Percentiles rank a stretch among this genome's conserved stretches.
Evolutionary conservation across 2,329 filamentous ascomycete species (phyloP).

Genomic region (Scleromitrula shiraiana): DNA sequence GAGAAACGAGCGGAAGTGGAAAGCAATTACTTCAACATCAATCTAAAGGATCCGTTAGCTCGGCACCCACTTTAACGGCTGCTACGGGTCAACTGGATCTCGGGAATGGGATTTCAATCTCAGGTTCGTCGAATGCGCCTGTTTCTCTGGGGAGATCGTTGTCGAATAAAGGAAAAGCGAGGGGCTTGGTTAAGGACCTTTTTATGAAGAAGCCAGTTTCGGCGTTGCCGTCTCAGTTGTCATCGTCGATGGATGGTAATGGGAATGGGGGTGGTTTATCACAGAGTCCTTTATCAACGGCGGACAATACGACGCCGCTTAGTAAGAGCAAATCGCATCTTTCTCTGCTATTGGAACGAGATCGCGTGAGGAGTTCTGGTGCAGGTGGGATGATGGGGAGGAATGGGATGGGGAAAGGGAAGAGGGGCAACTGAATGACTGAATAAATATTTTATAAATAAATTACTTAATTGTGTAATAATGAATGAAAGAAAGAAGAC

Average conservation of each 20-base stretch:
- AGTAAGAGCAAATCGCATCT: slow-evolving; percentile 55
- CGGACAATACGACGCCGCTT: slow-evolving; percentile 32
- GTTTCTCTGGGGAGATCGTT: not conserved
- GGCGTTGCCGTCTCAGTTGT: not conserved
- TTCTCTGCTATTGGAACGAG: slow-evolving; percentile 47
- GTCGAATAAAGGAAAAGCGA: slow-evolving; percentile 15
- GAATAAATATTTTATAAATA: too few relatives aligned
- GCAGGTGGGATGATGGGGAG: too few relatives aligned
- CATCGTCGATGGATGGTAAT: slow-evolving; percentile 1
- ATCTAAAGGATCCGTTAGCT: slow-evolving; percentile 20
- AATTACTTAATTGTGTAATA: too few relatives aligned
- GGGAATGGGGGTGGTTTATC: too few relatives aligned
- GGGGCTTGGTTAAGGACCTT: slow-evolving; percentile 19
- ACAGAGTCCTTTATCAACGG: not conserved
- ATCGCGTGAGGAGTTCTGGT: slow-evolving; percentile 35
- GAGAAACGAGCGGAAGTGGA: slow-evolving; percentile 8
- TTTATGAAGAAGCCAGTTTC: slow-evolving; percentile 24
- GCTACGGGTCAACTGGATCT: slow-evolving; percentile 21
- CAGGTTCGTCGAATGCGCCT: not conserved
- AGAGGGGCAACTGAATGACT: too few relatives aligned
- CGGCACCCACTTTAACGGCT: slow-evolving; percentile 22
- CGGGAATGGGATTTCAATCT: slow-evolving; percentile 3
- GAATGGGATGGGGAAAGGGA: too few relatives aligned
- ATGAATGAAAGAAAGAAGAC: too few relatives aligned
- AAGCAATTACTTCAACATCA: slow-evolving; percentile 14